Evolutionary conservation across 345 rosid species (phyloP).

Genomic region (Mallotus nudiflorus): DNA sequence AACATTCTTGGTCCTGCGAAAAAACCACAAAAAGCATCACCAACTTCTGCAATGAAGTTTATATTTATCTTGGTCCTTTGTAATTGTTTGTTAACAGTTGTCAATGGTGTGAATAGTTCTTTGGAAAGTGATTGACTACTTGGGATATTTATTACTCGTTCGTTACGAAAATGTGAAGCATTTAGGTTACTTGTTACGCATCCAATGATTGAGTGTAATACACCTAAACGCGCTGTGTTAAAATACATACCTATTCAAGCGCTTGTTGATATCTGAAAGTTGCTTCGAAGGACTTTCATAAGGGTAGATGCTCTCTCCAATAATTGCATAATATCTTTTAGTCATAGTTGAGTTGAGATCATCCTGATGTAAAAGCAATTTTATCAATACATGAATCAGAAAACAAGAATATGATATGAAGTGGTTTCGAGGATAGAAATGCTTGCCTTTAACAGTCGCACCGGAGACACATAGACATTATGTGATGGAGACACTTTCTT

Average conservation of each 20-base stretch:
- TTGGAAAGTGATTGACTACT: too few species aligned
- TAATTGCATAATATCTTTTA: constrained; percentile 1
- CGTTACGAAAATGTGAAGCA: too few species aligned
- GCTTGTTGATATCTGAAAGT: not conserved
- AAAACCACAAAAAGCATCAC: not conserved
- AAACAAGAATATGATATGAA: not conserved
- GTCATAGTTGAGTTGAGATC: not conserved
- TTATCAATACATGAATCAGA: not conserved
- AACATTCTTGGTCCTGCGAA: not conserved
- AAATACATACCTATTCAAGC: not conserved
- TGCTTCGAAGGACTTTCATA: not conserved
- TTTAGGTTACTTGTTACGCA: too few species aligned
- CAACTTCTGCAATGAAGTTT: not conserved
- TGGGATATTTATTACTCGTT: too few species aligned
- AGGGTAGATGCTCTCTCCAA: not conserved
- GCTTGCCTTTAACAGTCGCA: not conserved
- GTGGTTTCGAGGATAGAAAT: not conserved
- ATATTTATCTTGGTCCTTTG: too few species aligned
- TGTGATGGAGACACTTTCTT: not conserved
- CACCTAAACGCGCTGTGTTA: too few species aligned
- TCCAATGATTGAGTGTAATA: too few species aligned
- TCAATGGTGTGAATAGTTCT: too few species aligned
- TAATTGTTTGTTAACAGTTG: too few species aligned
- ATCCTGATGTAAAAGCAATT: not conserved
- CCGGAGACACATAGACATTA: not conserved